Evolutionary conservation across 805 yeast genomes (phyloP).

Genomic region (Candida ipomoeae): DNA sequence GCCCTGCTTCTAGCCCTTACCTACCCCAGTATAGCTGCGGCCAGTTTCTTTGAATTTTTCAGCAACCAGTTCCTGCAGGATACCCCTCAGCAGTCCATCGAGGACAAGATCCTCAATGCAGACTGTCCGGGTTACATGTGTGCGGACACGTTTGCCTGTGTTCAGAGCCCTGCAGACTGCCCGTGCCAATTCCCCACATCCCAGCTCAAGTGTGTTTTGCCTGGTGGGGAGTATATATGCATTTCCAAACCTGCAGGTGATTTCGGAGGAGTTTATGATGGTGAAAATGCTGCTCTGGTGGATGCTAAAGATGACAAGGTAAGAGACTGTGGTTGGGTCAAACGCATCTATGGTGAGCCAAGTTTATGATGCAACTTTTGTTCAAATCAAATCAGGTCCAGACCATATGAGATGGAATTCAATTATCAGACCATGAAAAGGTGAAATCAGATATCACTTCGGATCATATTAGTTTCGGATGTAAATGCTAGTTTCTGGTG

Average conservation of each 20-base stretch:
- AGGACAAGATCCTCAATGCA: conserved; percentile 32
- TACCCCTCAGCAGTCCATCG: conserved; percentile 24
- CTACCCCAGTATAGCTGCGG: conserved; percentile 19
- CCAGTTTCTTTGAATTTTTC: conserved; percentile 36
- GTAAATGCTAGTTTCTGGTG: too few relatives aligned
- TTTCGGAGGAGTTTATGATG: conserved; percentile 27
- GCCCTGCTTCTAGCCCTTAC: conserved; percentile 5
- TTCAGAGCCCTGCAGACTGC: conserved; percentile 61
- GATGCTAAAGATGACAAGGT: conserved; percentile 49
- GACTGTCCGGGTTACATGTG: conserved; percentile 70
- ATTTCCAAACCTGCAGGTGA: conserved; percentile 71
- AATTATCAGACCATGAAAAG: too few relatives aligned
- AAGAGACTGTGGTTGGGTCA: conserved; percentile 85
- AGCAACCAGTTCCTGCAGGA: conserved; percentile 12
- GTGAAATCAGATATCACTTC: too few relatives aligned
- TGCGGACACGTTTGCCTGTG: conserved; percentile 80
- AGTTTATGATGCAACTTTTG: too few relatives aligned
- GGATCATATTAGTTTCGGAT: too few relatives aligned
- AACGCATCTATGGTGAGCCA: conserved; percentile 45
- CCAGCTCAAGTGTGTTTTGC: conserved; percentile 75
- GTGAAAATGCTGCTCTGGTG: conserved; percentile 41
- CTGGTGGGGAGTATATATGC: conserved; percentile 69
- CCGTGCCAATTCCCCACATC: conserved; percentile 90
- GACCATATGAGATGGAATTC: too few relatives aligned
- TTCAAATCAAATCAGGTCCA: too few relatives aligned